Evolutionary conservation across 305 asterid genomes (phyloP).

Genomic region (Petunia hybrid): DNA sequence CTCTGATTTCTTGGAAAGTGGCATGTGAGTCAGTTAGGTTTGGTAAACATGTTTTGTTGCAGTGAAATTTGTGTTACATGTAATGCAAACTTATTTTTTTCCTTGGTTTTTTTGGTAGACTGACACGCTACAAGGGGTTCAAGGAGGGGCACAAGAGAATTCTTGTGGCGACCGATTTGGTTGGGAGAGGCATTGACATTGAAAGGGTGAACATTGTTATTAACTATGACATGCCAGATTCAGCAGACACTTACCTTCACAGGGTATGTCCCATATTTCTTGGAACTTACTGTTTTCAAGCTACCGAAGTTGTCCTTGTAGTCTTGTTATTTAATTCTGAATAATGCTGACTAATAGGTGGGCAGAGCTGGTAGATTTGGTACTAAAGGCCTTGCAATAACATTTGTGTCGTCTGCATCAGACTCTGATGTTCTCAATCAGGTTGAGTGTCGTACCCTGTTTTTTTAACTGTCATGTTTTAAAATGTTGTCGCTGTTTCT

Average conservation of each 20-base stretch:
- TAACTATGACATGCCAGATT: conserved; percentile 93
- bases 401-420: conserved; percentile 79
- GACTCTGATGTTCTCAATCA: conserved; percentile 90
- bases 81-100: not conserved
- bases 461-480: not conserved
- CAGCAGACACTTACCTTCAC: conserved; percentile 86
- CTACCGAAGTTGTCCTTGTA: not conserved
- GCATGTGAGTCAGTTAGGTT: not conserved
- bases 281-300: not conserved
- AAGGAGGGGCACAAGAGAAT: conserved; percentile 93
- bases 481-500: conserved; percentile 11
- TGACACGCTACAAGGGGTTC: conserved; percentile 84
- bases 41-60: not conserved
- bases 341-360: conserved; percentile 52
- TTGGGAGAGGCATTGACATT: conserved; percentile 90
- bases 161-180: conserved; percentile 89
- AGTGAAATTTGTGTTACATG: not conserved
- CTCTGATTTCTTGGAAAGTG: too few species aligned
- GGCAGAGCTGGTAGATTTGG: conserved; percentile 95
- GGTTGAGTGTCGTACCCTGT: conserved; percentile 42
- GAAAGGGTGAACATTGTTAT: conserved; percentile 89
- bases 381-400: conserved; percentile 88
- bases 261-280: conserved; percentile 53
- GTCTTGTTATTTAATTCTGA: not conserved
- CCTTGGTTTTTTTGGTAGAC: conserved; percentile 43